Evolutionary conservation across 805 yeast genomes (phyloP), one percentile per base, ranked within the genome.

Genomic region (Candida quercuum): DNA sequence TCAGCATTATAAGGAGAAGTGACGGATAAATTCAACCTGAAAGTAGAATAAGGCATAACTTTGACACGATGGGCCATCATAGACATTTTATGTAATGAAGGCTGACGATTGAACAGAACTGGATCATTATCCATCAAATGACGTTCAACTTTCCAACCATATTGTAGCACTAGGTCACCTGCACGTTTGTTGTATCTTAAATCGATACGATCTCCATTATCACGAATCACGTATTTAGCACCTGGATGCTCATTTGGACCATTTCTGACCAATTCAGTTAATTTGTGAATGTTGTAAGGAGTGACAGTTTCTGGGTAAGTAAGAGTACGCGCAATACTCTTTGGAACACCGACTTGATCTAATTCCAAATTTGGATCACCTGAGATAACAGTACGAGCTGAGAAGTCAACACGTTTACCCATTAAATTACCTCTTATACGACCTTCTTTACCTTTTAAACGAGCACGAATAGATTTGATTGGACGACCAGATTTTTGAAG

Each of bases 181-280:
- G 97, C 96, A 61, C 98, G 83, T 61, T 93, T 93, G 67, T 93
- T 94, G 64, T 88, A 93, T 60, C 97, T 78, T 61, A 93, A 73
- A 61, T 93, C 99, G 56, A 93, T 91, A 72, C 99, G 89, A 59
- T 94, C 99, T 60, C 99, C 99, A 34, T 94, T 87, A 57, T 93
- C 99, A 69, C 99, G 83, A 44, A 93, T 91, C 35, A 93, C 96
- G 60, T 93, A 93, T 57, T 91, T 91, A 15, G 99, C 99, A 74
- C 99, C 99, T 2, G 99, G 99, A 57, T 93, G 99, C 63, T 93
- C 98, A 59, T 91, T 93, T 21, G 99, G 99, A 45, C 99, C 99
- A 63, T 93, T 93, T 49, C 96, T 83, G 17, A 93, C 99, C 51
- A 80, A 73, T 61, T 87, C 95, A 2, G 98, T 91, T 52, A 93